Conservation (phyloP, 352 stramenopile genomes). For the Globisporangium heterothallicum region DNA sequence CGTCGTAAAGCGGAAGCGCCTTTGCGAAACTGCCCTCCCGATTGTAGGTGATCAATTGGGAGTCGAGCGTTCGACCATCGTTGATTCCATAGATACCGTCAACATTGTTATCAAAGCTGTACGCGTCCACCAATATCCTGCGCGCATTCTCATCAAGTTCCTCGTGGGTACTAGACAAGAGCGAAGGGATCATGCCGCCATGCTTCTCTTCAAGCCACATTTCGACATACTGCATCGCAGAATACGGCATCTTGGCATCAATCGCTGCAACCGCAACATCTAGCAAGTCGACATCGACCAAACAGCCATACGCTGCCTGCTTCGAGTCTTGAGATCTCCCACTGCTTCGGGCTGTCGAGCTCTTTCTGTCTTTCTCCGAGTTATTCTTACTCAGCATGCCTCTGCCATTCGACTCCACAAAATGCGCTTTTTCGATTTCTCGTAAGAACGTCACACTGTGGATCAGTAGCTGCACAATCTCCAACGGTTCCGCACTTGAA, state of each 20-base stretch:
- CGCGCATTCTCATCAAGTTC: slow-evolving; percentile 30
- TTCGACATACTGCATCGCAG: slow-evolving; percentile 87
- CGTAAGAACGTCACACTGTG: slow-evolving; percentile 78
- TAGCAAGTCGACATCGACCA: slow-evolving; percentile 60
- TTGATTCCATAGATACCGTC: slow-evolving; percentile 80
- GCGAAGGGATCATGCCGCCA: slow-evolving; percentile 36
- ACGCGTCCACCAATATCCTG: slow-evolving; percentile 59
- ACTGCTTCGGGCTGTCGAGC: background rate
- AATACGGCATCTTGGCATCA: slow-evolving; percentile 81
- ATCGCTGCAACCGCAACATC: slow-evolving; percentile 60
- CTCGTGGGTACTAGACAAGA: slow-evolving; percentile 25
- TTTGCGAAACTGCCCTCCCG: slow-evolving; percentile 54
- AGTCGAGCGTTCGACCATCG: slow-evolving; percentile 60
- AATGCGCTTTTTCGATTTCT: slow-evolving; percentile 67
- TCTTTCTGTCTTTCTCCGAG: no score
- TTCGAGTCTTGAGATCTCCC: slow-evolving; percentile 15
- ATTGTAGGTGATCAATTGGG: slow-evolving; percentile 70
- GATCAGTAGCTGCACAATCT: slow-evolving; percentile 64
- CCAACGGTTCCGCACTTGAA: slow-evolving; percentile 15
- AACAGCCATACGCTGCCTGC: slow-evolving; percentile 42
- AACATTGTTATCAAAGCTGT: slow-evolving; percentile 52
- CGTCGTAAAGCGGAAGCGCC: slow-evolving; percentile 70
- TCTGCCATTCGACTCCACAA: slow-evolving; percentile 59
- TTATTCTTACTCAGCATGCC: slow-evolving; percentile 9
- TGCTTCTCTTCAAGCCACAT: slow-evolving; percentile 74